phyloP scores from a whole-genome alignment of 257 asterid species.

The Nicotiana knightiana region DNA sequence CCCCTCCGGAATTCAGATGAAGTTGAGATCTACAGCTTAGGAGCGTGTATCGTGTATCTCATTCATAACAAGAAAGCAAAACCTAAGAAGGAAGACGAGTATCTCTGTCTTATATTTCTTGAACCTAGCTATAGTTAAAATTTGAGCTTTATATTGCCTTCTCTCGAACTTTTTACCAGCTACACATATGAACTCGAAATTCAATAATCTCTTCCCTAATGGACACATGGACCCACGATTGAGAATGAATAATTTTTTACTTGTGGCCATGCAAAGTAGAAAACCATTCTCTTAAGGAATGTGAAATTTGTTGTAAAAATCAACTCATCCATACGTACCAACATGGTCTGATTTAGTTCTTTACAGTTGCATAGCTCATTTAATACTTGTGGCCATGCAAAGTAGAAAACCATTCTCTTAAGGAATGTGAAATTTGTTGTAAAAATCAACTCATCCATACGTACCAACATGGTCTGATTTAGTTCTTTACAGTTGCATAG shows the following conservation, averaged over 20 bases:
- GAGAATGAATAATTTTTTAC: neutral
- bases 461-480: neutral
- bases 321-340: neutral
- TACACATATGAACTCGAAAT: neutral
- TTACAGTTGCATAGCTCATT: no score
- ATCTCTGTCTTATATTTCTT: neutral
- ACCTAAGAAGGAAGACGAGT: neutral
- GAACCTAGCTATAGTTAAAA: neutral
- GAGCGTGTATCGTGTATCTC: neutral
- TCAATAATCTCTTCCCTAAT: neutral
- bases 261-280: neutral
- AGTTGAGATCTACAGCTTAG: neutral
- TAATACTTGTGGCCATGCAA: neutral
- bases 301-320: neutral
- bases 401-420: neutral
- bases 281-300: neutral
- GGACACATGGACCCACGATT: neutral
- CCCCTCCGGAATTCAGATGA: neutral
- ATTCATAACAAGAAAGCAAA: neutral
- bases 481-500: neutral
- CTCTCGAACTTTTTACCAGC: neutral
- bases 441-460: neutral
- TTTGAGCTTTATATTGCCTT: neutral
- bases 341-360: no score
- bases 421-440: neutral